Evolutionary conservation across 805 yeast genomes (phyloP), one percentile per base, ranked within the genome.

Genomic region (Saccharomycopsis amapae): DNA sequence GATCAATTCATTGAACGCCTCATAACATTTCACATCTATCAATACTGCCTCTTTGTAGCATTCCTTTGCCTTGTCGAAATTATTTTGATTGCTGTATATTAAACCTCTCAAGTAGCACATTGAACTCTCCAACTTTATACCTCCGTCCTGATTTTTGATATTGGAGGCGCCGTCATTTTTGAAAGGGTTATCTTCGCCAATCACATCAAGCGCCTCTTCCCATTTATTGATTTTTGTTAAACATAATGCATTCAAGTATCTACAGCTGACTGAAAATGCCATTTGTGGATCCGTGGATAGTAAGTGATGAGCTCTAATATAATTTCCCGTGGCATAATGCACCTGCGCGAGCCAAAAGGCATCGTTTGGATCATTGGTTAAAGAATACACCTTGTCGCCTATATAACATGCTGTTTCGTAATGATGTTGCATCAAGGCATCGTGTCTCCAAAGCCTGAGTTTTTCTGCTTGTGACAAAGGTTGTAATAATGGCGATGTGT

Each of bases 321-420:
- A 88, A 58, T 84, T 77, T 9, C 90, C 90, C 46, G 77, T 78
- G 46, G 79, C 69, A 61, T 78, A 86, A 60, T 83, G 79, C 3
- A 85, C 95, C 65, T 90, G 96, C 0, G 96, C 96, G 25, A 90
- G 69, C 96, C 97, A 89, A 62, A 87, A 90, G 9, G 96, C 96
- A 60, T 90, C 97, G 57, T 82, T 85, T 12, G 96, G 84, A 58
- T 89, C 96, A 49, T 73, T 72, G 0, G 97, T 88, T 50, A 93
- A 65, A 1, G 88, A 76, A 35, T 86, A 71, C 5, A 93, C 85
- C 56, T 89, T 90, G 64, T 93, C 96, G 13, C 96, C 97, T 23
- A 93, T 75, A 59, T 79, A 87, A 56, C 83, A 90, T 0, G 97
- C 97, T 0, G 97, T 86, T 37, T 73, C 72, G 61, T 85, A 85